Evolutionary conservation across 2,329 filamentous ascomycete genomes (phyloP).

Genomic region (Hypoxylon sp.): DNA sequence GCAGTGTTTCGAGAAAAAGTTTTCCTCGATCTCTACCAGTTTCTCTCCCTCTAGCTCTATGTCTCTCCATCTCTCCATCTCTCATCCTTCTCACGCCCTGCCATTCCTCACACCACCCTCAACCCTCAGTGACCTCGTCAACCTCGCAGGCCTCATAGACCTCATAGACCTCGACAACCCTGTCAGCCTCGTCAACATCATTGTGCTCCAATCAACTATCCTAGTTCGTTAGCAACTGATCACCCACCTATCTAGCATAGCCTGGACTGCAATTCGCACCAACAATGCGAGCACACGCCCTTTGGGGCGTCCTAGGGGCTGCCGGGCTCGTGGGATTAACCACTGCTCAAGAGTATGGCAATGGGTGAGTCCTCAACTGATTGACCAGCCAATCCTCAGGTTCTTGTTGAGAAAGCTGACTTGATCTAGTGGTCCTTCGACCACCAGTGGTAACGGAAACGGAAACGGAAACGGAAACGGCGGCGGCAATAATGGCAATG

Average conservation of each 20-base stretch:
- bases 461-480: constrained; percentile 17
- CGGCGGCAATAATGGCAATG: constrained; percentile 23
- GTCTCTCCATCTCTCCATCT: constrained; percentile 16
- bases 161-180: background rate
- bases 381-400: constrained; percentile 5
- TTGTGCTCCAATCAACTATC: constrained; percentile 28
- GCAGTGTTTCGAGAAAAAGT: constrained; percentile 34
- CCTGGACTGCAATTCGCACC: constrained; percentile 25
- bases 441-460: constrained; percentile 31
- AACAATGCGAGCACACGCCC: constrained; percentile 46
- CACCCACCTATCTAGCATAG: constrained; percentile 28
- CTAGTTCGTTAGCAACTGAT: constrained; percentile 40
- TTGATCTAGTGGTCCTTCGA: constrained; percentile 22
- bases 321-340: constrained; percentile 43
- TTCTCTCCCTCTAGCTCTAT: constrained; percentile 1
- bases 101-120: constrained; percentile 25
- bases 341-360: constrained; percentile 46
- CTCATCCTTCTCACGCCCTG: constrained; percentile 18
- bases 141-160: constrained; percentile 18
- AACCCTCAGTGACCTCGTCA: constrained; percentile 13
- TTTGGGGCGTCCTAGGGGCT: constrained; percentile 45
- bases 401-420: constrained; percentile 15
- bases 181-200: constrained; percentile 19
- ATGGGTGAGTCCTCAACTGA: constrained; percentile 43
- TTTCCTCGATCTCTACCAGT: constrained; percentile 7